Conservation (phyloP, 2,329 filamentous ascomycete genomes). For the Aspergillus viridinutans region DNA sequence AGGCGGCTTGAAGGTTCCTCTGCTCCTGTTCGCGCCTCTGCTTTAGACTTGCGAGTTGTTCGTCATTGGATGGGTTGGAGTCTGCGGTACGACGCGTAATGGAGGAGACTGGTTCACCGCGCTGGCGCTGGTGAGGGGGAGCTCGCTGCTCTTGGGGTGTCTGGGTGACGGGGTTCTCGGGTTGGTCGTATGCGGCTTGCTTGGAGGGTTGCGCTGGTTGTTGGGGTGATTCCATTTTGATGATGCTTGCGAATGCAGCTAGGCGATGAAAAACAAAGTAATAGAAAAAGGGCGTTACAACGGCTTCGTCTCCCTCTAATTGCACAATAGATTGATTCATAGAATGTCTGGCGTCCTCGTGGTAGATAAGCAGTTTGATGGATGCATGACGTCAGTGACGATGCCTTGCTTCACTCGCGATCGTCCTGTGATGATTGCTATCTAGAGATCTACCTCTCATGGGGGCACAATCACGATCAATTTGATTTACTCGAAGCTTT, state of each 20-base stretch:
- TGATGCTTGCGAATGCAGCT: background rate
- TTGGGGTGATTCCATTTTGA: slow-evolving; percentile 18
- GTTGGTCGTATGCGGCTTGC: slow-evolving; percentile 30
- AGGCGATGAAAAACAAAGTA: background rate
- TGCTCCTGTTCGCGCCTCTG: slow-evolving; percentile 15
- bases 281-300: background rate
- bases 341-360: background rate
- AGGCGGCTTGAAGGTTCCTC: slow-evolving; percentile 11
- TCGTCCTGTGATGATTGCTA: background rate
- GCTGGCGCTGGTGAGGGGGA: slow-evolving; percentile 7
- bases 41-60: slow-evolving; percentile 16
- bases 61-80: slow-evolving; percentile 28
- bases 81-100: slow-evolving; percentile 23
- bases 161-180: slow-evolving; percentile 31
- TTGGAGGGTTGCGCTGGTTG: slow-evolving; percentile 32
- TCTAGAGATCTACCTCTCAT: no score
- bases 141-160: slow-evolving; percentile 23
- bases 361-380: slow-evolving; percentile 7
- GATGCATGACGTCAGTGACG: slow-evolving; percentile 20
- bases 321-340: background rate
- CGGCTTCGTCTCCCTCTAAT: background rate
- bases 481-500: background rate
- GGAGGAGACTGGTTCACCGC: slow-evolving; percentile 21
- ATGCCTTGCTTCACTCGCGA: background rate
- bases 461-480: background rate